A percentile compares a stretch with the other conserved stretches of the same genome.
These are phyloP conservation scores for Harringtonia aguacate DNA, from an alignment of 2,329 filamentous ascomycete genomes.

Conservation along the genomic window DNA sequence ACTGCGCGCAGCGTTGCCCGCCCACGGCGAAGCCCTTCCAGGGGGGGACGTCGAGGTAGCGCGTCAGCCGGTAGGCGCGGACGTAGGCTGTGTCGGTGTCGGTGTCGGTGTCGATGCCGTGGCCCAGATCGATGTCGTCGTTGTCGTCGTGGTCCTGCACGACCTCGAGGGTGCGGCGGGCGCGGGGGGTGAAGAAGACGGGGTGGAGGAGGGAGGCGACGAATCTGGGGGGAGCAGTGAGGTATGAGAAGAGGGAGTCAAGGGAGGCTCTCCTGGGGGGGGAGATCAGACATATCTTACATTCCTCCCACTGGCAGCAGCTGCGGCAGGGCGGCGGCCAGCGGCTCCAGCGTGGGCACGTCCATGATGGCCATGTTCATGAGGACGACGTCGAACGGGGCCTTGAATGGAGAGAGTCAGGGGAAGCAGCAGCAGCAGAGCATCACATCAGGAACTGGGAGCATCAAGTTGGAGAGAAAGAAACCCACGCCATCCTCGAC, in stretches of 20 bases:
- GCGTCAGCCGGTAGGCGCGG: constrained; percentile 25
- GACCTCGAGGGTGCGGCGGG: constrained; percentile 25
- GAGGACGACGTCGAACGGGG: no score
- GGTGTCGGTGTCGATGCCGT: not conserved
- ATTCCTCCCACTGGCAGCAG: constrained; percentile 29
- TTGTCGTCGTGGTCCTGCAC: constrained; percentile 19
- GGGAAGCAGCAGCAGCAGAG: no score
- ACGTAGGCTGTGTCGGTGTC: constrained; percentile 19
- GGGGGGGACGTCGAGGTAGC: constrained; percentile 31
- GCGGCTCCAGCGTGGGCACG: constrained; percentile 27
- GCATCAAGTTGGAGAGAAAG: no score
- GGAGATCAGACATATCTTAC: constrained; percentile 11
- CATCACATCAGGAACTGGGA: no score
- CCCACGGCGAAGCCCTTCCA: constrained; percentile 24
- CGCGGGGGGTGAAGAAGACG: constrained; percentile 34
- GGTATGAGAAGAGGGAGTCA: not conserved
- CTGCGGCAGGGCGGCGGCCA: constrained; percentile 27
- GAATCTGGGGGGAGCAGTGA: constrained; percentile 20
- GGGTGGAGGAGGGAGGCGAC: constrained; percentile 37
- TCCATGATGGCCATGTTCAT: constrained; percentile 42
- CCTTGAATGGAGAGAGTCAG: no score
- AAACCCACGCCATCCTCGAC: constrained; percentile 3
- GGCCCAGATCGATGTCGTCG: not conserved
- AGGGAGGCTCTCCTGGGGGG: not conserved
- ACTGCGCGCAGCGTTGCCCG: constrained; percentile 20